Conservation (phyloP, 2,329 filamentous ascomycete genomes). For the Xylaria sp. region DNA sequence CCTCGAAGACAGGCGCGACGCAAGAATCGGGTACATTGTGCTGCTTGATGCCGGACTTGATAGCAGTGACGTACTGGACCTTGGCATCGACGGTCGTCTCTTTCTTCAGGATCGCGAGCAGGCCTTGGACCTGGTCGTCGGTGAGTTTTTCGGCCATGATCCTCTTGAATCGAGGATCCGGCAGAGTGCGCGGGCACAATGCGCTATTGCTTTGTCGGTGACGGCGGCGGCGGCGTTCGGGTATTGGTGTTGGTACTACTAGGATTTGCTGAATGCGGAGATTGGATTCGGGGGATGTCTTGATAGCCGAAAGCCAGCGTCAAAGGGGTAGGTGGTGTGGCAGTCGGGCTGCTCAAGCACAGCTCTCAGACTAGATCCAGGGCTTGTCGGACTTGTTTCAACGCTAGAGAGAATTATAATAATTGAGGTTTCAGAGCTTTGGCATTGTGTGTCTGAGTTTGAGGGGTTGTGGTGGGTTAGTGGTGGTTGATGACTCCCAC, state of each 20-base stretch:
- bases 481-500: background rate
- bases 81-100: conserved; percentile 77
- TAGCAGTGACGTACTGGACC: conserved; percentile 74
- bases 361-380: background rate
- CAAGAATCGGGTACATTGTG: conserved; percentile 83
- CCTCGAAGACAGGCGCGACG: conserved; percentile 82
- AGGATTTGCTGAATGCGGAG: conserved; percentile 14
- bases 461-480: conserved; percentile 14
- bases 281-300: background rate
- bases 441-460: conserved; percentile 10
- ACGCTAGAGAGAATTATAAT: background rate
- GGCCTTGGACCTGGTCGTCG: conserved; percentile 67
- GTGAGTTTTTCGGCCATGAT: conserved; percentile 68
- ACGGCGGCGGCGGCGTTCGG: conserved; percentile 1
- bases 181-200: conserved; percentile 37
- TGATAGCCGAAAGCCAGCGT: background rate
- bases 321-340: conserved; percentile 2
- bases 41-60: conserved; percentile 93
- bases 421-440: conserved; percentile 15
- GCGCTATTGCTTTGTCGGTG: conserved; percentile 14
- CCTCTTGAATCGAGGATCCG: conserved; percentile 44
- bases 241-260: background rate
- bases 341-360: background rate
- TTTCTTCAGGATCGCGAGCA: conserved; percentile 64
- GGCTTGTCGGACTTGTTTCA: background rate